Percentiles rank a stretch among this genome's conserved stretches.
Conservation (phyloP, 2,329 filamentous ascomycete genomes). For the Pestalotiopsis sp. region DNA sequence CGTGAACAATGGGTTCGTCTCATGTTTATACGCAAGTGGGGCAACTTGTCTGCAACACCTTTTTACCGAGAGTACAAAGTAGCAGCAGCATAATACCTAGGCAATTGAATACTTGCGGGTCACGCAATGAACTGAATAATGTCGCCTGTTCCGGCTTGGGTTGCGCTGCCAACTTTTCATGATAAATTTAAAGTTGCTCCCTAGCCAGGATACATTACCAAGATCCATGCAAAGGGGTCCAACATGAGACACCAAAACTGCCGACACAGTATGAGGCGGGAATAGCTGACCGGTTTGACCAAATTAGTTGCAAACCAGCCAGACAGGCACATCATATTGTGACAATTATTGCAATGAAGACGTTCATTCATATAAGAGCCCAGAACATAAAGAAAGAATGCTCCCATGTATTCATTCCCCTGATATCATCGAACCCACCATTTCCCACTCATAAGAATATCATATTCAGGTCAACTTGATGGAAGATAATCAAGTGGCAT, state of each 20-base stretch:
- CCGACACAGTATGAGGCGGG: not conserved
- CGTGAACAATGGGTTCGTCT: conserved; percentile 5
- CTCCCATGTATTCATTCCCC: too few relatives aligned
- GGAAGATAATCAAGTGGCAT: too few relatives aligned
- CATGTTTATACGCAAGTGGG: conserved; percentile 8
- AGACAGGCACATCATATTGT: not conserved
- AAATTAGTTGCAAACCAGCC: not conserved
- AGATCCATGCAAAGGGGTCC: not conserved
- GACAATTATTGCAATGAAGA: too few relatives aligned
- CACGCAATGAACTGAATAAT: not conserved
- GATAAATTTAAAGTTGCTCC: not conserved
- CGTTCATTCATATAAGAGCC: too few relatives aligned
- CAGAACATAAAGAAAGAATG: too few relatives aligned
- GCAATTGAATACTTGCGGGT: not conserved
- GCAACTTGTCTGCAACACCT: not conserved
- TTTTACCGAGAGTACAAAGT: not conserved
- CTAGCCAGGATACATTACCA: not conserved
- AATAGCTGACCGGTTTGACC: not conserved
- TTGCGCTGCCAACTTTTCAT: not conserved
- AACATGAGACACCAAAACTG: not conserved
- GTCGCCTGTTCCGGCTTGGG: not conserved
- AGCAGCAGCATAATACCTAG: not conserved
- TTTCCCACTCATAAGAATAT: too few relatives aligned
- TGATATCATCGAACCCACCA: too few relatives aligned
- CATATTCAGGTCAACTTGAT: too few relatives aligned